Evolutionary conservation across 768 basidiomycete species (phyloP).

Genomic region (Rhodotorula diobovata): DNA sequence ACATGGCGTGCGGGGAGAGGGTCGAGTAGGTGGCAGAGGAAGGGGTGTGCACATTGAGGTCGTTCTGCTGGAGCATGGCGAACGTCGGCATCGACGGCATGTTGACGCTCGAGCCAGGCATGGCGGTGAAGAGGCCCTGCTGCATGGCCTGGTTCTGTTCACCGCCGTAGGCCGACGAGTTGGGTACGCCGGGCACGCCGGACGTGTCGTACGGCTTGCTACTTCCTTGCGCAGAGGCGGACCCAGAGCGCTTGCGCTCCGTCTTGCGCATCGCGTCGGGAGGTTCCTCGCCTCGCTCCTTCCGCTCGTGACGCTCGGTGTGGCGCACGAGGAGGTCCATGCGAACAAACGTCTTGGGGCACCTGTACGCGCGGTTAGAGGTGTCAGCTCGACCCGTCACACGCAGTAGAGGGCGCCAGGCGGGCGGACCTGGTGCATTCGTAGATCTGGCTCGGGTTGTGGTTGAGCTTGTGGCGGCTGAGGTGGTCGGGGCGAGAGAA

Average conservation of each 20-base stretch:
- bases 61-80: slow-evolving; percentile 12
- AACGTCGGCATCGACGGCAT: slow-evolving; percentile 8
- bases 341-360: slow-evolving; percentile 34
- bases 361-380: slow-evolving; percentile 1
- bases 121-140: slow-evolving; percentile 17
- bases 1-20: slow-evolving; percentile 30
- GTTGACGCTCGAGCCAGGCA: neutral
- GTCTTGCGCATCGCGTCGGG: slow-evolving; percentile 3
- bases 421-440: slow-evolving; percentile 15
- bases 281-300: slow-evolving; percentile 33
- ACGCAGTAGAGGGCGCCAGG: neutral
- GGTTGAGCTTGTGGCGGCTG: slow-evolving; percentile 37
- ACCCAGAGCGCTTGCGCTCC: slow-evolving; percentile 9
- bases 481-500: slow-evolving; percentile 37
- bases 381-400: too few species aligned
- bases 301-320: slow-evolving; percentile 40
- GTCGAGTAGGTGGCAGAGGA: slow-evolving; percentile 27
- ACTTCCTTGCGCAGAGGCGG: neutral
- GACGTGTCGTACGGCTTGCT: slow-evolving; percentile 24
- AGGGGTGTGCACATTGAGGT: slow-evolving; percentile 21
- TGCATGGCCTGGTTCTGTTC: slow-evolving; percentile 21
- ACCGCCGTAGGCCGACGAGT: slow-evolving; percentile 6
- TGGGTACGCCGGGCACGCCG: neutral
- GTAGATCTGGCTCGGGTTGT: slow-evolving; percentile 29
- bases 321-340: slow-evolving; percentile 41